A percentile compares a stretch with the other conserved stretches of the same genome.
phyloP scores from a whole-genome alignment of 768 basidiomycete species.

The Termitomyces sp. region DNA sequence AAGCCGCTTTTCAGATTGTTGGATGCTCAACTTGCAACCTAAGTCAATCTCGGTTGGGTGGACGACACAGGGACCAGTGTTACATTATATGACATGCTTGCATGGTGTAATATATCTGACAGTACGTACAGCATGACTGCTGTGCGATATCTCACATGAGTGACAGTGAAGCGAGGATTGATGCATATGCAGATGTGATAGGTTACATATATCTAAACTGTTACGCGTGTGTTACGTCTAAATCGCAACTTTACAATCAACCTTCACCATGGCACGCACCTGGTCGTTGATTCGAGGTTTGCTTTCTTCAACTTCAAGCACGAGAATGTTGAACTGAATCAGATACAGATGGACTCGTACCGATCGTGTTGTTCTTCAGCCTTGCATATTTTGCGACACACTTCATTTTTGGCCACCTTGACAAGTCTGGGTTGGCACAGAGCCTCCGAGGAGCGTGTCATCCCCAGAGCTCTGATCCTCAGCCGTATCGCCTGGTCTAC shows the following conservation, averaged over 20 bases:
- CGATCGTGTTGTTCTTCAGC: conserved; percentile 38
- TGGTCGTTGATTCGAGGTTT: conserved; percentile 11
- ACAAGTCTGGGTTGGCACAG: conserved; percentile 26
- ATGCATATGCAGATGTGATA: not conserved
- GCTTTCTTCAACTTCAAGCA: not conserved
- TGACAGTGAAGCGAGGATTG: not conserved
- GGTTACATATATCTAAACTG: no score
- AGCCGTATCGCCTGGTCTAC: conserved; percentile 39
- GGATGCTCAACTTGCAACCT: not conserved
- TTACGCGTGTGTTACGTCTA: no score
- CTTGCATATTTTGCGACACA: conserved; percentile 34
- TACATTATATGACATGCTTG: conserved; percentile 1
- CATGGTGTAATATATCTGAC: not conserved
- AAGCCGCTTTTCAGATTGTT: not conserved
- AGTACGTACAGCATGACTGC: not conserved
- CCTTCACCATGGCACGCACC: conserved; percentile 7
- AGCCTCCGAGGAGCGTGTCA: conserved; percentile 34
- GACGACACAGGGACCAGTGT: no score
- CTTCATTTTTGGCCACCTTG: conserved; percentile 34
- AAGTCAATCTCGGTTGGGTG: not conserved
- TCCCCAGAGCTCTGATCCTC: conserved; percentile 12
- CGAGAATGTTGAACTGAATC: not conserved
- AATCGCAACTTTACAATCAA: not conserved
- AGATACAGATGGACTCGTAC: conserved; percentile 22
- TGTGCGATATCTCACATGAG: not conserved